phyloP scores from a whole-genome alignment of 164 flowering plant species.

The Sedum album region DNA sequence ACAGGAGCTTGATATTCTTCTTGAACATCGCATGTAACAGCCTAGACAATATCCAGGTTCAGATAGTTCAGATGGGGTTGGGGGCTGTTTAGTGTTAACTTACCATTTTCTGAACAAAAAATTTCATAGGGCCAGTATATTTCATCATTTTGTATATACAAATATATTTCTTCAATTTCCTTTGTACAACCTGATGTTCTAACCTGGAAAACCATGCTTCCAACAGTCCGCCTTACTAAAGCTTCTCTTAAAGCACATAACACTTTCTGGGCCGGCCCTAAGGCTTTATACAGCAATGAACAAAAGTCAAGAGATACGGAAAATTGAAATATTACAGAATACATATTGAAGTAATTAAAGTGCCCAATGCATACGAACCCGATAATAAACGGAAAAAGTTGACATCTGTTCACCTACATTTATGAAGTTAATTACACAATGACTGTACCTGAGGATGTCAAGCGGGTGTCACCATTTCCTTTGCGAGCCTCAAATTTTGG shows the following conservation, averaged over 20 bases:
- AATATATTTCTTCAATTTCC: not conserved
- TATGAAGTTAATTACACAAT: not conserved
- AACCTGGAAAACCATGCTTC: conserved; percentile 50
- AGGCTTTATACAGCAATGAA: conserved; percentile 19
- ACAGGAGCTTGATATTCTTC: conserved; percentile 43
- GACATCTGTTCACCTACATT: no score
- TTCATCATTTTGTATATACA: not conserved
- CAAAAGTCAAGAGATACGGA: conserved; percentile 16
- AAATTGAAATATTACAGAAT: not conserved
- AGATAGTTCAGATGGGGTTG: not conserved
- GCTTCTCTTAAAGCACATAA: conserved; percentile 58
- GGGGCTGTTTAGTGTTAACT: not conserved
- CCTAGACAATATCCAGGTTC: conserved; percentile 17
- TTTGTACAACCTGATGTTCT: conserved; percentile 4
- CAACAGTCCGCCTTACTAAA: conserved; percentile 44
- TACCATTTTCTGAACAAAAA: not conserved
- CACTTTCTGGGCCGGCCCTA: conserved; percentile 40
- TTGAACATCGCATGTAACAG: conserved; percentile 10
- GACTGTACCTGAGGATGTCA: not conserved
- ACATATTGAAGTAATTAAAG: not conserved
- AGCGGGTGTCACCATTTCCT: not conserved
- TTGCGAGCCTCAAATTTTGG: no score
- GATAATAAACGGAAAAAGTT: no score
- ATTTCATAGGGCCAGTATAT: not conserved
- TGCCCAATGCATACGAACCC: not conserved